These are phyloP conservation scores for Pythium guiyangense DNA, from an alignment of 352 stramenopile species.

Conservation along the genomic window DNA sequence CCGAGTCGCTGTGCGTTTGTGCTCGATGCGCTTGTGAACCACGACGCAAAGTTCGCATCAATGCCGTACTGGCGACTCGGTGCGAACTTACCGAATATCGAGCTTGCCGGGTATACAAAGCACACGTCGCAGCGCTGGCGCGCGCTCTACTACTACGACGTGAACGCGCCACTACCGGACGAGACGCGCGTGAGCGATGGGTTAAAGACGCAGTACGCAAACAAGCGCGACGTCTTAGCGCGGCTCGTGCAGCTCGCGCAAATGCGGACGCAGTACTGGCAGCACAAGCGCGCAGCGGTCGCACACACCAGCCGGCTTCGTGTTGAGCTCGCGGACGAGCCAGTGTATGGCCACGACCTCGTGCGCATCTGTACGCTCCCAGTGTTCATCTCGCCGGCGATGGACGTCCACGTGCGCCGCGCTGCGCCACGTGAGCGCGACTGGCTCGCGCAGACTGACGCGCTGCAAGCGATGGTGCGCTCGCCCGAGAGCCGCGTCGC, in stretches of 20 bases:
- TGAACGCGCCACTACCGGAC: slow-evolving; percentile 24
- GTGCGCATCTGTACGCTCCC: slow-evolving; percentile 46
- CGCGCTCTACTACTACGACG: slow-evolving; percentile 44
- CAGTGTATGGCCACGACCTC: slow-evolving; percentile 43
- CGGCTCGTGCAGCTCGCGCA: slow-evolving; percentile 28
- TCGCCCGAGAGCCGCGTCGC: slow-evolving; percentile 37
- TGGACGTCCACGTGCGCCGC: slow-evolving; percentile 54
- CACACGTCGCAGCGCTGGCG: slow-evolving; percentile 22
- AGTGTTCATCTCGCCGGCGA: slow-evolving; percentile 66
- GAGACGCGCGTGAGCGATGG: slow-evolving; percentile 18
- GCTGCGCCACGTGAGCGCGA: slow-evolving; percentile 7
- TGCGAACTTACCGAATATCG: slow-evolving; percentile 37
- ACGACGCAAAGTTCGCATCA: slow-evolving; percentile 7
- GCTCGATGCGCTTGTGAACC: slow-evolving; percentile 35
- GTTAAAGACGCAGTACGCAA: slow-evolving; percentile 14
- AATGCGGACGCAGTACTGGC: slow-evolving; percentile 30
- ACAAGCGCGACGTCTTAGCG: slow-evolving; percentile 34
- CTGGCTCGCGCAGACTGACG: slow-evolving; percentile 21
- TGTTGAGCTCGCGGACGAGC: slow-evolving; percentile 31
- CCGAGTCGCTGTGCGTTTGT: slow-evolving; percentile 43
- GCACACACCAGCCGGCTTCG: slow-evolving; percentile 21
- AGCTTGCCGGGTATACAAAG: slow-evolving; percentile 29
- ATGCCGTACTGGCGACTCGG: slow-evolving; percentile 33
- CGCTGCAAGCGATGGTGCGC: slow-evolving; percentile 46
- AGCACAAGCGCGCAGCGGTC: slow-evolving; percentile 26